A percentile compares a stretch with the other conserved stretches of the same genome.
Evolutionary conservation across 2,329 filamentous ascomycete species (phyloP).

Genomic region (Penicillium sp.): DNA sequence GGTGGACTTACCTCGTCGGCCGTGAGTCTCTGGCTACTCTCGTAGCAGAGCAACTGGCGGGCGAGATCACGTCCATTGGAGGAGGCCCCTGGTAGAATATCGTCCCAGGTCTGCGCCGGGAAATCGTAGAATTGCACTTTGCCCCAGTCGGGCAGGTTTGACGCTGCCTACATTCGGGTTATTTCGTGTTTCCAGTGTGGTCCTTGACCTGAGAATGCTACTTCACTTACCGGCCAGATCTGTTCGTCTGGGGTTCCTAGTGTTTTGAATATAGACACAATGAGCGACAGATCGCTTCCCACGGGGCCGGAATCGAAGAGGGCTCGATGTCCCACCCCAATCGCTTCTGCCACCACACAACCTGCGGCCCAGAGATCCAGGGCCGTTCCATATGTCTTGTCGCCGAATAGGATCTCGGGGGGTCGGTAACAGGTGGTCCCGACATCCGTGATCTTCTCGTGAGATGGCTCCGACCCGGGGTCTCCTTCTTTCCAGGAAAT

Average conservation of each 20-base stretch:
- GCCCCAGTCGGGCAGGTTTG: constrained; percentile 76
- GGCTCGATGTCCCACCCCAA: constrained; percentile 54
- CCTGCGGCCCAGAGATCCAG: constrained; percentile 91
- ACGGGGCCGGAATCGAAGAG: constrained; percentile 87
- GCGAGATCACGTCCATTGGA: constrained; percentile 64
- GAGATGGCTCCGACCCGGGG: constrained; percentile 58
- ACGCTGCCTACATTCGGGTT: constrained; percentile 30
- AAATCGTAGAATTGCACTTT: constrained; percentile 79
- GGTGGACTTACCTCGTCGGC: constrained; percentile 57
- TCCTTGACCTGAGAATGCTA: background rate
- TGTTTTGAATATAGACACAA: constrained; percentile 88
- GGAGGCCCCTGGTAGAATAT: constrained; percentile 63
- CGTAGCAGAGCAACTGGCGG: constrained; percentile 66
- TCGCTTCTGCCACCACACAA: constrained; percentile 75
- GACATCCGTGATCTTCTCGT: constrained; percentile 82
- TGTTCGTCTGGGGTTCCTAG: constrained; percentile 79
- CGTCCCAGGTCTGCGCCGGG: constrained; percentile 63
- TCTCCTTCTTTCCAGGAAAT: constrained; percentile 74
- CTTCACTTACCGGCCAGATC: constrained; percentile 70
- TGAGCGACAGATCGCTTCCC: constrained; percentile 86
- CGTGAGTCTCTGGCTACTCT: constrained; percentile 64
- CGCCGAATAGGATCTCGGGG: constrained; percentile 85
- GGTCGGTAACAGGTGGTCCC: constrained; percentile 89
- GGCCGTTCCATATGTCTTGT: constrained; percentile 65
- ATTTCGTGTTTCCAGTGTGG: background rate